Evolutionary conservation across 2,329 filamentous ascomycete species (phyloP), one percentile per base, ranked within the genome.

Genomic region (Phaeoacremonium minimum): DNA sequence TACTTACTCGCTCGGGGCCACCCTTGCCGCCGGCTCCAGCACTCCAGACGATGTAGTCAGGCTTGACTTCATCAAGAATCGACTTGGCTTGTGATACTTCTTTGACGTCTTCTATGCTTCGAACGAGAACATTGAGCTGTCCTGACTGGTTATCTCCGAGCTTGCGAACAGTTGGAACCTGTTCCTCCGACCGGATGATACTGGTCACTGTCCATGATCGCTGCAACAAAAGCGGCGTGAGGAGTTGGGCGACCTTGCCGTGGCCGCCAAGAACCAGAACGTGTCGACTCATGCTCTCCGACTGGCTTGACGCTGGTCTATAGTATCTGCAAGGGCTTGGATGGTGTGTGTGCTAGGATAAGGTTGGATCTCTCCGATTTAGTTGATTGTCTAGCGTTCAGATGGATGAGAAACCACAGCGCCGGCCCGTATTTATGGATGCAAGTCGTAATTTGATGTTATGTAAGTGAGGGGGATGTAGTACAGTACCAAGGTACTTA

Each of bases 231-330:
- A 90, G 72, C 2, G 84, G 85, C 7, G 87, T 93, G 28, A 93
- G 73, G 30, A 83, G 64, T 40, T 86, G 77, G 46, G 86, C 77
- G 41, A 93, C 63, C 57, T 89, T 87, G 64, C 87, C 87, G 65
- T 90, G 86, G 51, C 87, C 87, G 52, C 87, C 87, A 44, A 93
- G 76, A 46, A 93, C 63, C 42, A 90, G 79, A 41, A 90, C 77
- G 53, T 77, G 69, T 18, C 58, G 66, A 45, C 47, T 47, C 44
- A 57, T 51, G 43, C n/a, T n/a, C n/a, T n/a, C n/a, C n/a, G n/a
- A n/a, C n/a, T n/a, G n/a, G n/a, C n/a, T n/a, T n/a, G n/a, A n/a
- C n/a, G n/a, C n/a, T n/a, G n/a, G n/a, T n/a, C n/a, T n/a, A n/a
- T n/a, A n/a, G n/a, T n/a, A n/a, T n/a, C n/a, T n/a, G n/a, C n/a